Evolutionary conservation across 177 flowering plant genomes (phyloP).

Genomic region (Vitis hybrid): DNA sequence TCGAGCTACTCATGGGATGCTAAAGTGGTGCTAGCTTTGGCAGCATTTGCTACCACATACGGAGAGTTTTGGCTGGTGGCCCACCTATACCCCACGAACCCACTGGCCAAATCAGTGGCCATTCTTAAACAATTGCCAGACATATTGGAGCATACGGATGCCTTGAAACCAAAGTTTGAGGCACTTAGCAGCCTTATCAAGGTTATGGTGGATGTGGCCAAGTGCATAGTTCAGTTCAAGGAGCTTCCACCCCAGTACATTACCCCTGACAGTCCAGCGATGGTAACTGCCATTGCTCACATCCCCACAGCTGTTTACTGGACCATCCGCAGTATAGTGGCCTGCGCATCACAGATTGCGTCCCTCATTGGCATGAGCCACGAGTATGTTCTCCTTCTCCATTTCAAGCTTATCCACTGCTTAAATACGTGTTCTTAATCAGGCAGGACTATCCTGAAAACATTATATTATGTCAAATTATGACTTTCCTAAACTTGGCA

Average conservation of each 20-base stretch:
- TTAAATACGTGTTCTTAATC: too few relatives aligned
- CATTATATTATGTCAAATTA: too few relatives aligned
- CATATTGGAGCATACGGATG: slow-evolving; percentile 33
- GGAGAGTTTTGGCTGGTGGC: slow-evolving; percentile 77
- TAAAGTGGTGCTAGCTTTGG: slow-evolving; percentile 69
- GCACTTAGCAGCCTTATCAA: slow-evolving; percentile 43
- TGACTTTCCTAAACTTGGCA: too few relatives aligned
- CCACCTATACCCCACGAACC: slow-evolving; percentile 54
- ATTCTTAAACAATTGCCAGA: slow-evolving; percentile 58
- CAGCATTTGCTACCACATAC: slow-evolving; percentile 60
- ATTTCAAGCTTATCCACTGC: too few relatives aligned
- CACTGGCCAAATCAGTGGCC: slow-evolving; percentile 64
- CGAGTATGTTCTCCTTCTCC: slow-evolving; percentile 43
- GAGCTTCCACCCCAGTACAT: slow-evolving; percentile 60
- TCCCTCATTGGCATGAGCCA: slow-evolving; percentile 54
- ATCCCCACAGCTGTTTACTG: slow-evolving; percentile 76
- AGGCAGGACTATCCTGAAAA: too few relatives aligned
- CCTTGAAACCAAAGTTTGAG: slow-evolving; percentile 50
- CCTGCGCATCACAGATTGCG: slow-evolving; percentile 55
- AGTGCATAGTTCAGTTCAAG: slow-evolving; percentile 54
- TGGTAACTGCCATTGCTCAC: slow-evolving; percentile 36
- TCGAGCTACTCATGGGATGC: slow-evolving; percentile 70
- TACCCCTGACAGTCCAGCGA: slow-evolving; percentile 37
- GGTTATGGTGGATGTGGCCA: slow-evolving; percentile 53
- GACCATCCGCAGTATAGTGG: slow-evolving; percentile 61